A percentile compares a stretch with the other conserved stretches of the same genome.
Conservation (phyloP, 2,329 filamentous ascomycete genomes). For the Ascochyta fabae region DNA sequence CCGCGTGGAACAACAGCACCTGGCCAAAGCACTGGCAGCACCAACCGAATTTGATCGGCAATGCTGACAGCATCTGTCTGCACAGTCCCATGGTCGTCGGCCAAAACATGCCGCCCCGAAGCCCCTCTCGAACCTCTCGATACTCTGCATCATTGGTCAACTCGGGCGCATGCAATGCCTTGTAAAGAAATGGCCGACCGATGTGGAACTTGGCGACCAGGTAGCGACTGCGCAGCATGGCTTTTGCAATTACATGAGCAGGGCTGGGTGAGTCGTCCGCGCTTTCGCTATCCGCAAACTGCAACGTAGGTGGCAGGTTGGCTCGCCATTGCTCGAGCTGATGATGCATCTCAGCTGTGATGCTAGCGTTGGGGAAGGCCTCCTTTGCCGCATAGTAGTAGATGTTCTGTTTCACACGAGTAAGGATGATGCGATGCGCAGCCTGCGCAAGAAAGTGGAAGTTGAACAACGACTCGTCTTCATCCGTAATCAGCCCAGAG, state of each 20-base stretch:
- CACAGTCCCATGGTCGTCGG: constrained; percentile 46
- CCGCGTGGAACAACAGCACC: constrained; percentile 43
- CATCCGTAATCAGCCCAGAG: constrained; percentile 46
- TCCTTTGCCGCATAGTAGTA: constrained; percentile 56
- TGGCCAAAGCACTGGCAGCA: constrained; percentile 49
- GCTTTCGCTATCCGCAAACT: constrained; percentile 51
- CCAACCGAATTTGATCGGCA: constrained; percentile 49
- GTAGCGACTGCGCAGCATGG: constrained; percentile 49
- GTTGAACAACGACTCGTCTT: constrained; percentile 62
- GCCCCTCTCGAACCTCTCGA: constrained; percentile 34
- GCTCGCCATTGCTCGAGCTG: constrained; percentile 63
- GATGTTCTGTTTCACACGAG: constrained; percentile 59
- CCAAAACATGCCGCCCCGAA: constrained; percentile 47
- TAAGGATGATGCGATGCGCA: constrained; percentile 63
- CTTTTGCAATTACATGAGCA: constrained; percentile 48
- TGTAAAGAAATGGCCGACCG: constrained; percentile 48
- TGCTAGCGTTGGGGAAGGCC: constrained; percentile 52
- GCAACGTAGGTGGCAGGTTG: constrained; percentile 57
- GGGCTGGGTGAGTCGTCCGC: constrained; percentile 39
- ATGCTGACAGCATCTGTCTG: constrained; percentile 44
- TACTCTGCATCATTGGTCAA: constrained; percentile 43
- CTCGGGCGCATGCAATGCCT: constrained; percentile 43
- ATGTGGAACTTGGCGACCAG: constrained; percentile 49
- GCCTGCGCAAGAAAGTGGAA: constrained; percentile 65
- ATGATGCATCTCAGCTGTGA: constrained; percentile 61